Base-by-base conservation (phyloP, 2,329 filamentous ascomycete genomes). In the Didymella segeticola region DNA sequence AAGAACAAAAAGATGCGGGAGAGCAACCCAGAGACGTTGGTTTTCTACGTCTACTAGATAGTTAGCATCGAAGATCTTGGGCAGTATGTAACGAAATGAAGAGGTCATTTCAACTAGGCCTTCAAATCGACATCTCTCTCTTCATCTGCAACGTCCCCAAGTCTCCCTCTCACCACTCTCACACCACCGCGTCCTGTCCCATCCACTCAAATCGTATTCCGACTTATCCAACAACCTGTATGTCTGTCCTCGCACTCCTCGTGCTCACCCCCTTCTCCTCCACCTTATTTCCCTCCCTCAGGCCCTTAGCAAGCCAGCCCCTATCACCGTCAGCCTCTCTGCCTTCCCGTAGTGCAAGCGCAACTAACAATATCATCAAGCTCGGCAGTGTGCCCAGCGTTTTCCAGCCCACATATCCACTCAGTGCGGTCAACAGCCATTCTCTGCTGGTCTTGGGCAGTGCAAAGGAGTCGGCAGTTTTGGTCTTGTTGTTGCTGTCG, bases 1-100 rank as follows among this genome's bases (percentile, higher is more conserved):
- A 64, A 66, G 52, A 70, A 70, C 15, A 57, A 60, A 25, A 61
- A 47, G 38, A 47, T 70, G 6, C 53, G 51, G 26, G 34, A 53
- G 15, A 30, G 20, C 4, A 43, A 43, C 6, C 50, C 50, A 3
- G 50, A 53, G 31, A 48, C 50, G 11, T 22, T 38, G 30, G 50
- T 53, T 3, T 48, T 53, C 12, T 53, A 48, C 15, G 43, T 53
- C 1, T 53, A 48, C 14, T 53, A 43, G 25, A 27, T 12, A 14
- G 29, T n/a, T n/a, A n/a, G n/a, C n/a, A n/a, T n/a, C n/a, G n/a
- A n/a, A n/a, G n/a, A n/a, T n/a, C n/a, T n/a, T n/a, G n/a, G n/a
- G n/a, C n/a, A n/a, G n/a, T n/a, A n/a, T n/a, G n/a, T n/a, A n/a
- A n/a, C n/a, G n/a, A n/a, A n/a, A n/a, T n/a, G n/a, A n/a, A n/a